Evolutionary conservation across 2,329 filamentous ascomycete species (phyloP).

Genomic region (Dothiorella sarmentorum): DNA sequence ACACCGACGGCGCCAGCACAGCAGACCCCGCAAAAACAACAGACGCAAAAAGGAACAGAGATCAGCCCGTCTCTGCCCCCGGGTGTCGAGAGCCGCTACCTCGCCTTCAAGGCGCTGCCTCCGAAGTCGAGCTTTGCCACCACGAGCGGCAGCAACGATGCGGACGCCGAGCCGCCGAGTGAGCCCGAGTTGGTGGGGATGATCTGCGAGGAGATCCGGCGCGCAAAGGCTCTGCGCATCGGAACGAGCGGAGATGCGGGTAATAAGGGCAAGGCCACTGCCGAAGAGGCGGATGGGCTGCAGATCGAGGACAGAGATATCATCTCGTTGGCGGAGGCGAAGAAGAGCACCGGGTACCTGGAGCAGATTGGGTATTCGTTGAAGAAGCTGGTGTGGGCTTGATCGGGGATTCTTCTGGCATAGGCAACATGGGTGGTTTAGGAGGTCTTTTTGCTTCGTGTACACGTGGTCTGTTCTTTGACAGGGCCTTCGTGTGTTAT

Average conservation of each 20-base stretch:
- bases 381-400: constrained; percentile 89
- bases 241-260: constrained; percentile 35
- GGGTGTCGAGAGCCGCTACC: constrained; percentile 31
- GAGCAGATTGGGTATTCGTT: constrained; percentile 86
- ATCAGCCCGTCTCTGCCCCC: neutral
- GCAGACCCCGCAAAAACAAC: constrained; percentile 19
- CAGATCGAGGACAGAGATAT: constrained; percentile 63
- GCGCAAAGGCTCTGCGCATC: constrained; percentile 51
- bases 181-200: constrained; percentile 56
- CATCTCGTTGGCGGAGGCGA: constrained; percentile 80
- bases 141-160: constrained; percentile 18
- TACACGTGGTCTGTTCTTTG: neutral
- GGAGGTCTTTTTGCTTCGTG: neutral
- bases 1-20: neutral
- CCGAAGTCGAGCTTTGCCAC: constrained; percentile 41
- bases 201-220: constrained; percentile 74
- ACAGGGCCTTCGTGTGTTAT: neutral
- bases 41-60: constrained; percentile 25
- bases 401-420: constrained; percentile 18
- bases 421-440: neutral
- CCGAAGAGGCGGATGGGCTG: constrained; percentile 24
- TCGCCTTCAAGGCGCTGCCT: constrained; percentile 57
- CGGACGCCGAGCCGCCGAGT: constrained; percentile 35
- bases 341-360: constrained; percentile 77
- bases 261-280: constrained; percentile 28